A percentile compares a stretch with the other conserved stretches of the same genome.
Evolutionary conservation across 2,329 filamentous ascomycete species (phyloP).

Genomic region (Gliomastix tumulicola): DNA sequence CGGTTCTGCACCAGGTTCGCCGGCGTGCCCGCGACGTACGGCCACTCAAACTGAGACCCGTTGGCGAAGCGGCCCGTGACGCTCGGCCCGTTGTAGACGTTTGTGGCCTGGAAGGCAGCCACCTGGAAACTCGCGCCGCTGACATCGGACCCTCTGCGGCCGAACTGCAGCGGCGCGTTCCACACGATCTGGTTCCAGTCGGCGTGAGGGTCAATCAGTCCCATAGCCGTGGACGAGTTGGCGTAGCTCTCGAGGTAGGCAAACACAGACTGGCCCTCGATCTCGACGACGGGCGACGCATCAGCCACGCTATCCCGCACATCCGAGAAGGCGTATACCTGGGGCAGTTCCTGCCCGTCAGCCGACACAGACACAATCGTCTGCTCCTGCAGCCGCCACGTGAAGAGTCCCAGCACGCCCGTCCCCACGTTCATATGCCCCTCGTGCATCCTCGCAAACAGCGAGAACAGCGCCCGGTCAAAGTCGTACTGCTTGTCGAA

Average conservation of each 20-base stretch:
- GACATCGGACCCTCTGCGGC: not conserved
- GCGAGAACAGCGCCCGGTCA: no score
- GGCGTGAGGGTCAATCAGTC: not conserved
- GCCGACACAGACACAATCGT: not conserved
- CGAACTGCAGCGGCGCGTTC: not conserved
- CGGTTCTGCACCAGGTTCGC: not conserved
- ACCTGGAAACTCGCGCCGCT: not conserved
- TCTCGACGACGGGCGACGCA: not conserved
- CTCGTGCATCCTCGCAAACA: no score
- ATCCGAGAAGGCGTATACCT: not conserved
- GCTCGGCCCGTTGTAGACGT: not conserved
- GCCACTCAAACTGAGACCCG: not conserved
- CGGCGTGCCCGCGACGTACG: not conserved
- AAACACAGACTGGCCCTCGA: not conserved
- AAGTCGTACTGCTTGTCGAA: no score
- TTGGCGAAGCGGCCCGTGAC: not conserved
- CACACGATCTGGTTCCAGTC: not conserved
- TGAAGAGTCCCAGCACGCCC: conserved; percentile 34
- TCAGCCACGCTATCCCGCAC: not conserved
- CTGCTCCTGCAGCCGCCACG: conserved; percentile 1
- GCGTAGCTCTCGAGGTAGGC: not conserved
- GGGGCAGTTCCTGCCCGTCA: not conserved
- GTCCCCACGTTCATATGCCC: conserved; percentile 51
- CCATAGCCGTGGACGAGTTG: not conserved
- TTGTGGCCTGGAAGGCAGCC: not conserved